These are phyloP conservation scores for Bruguiera gymnorhiza DNA, from an alignment of 345 rosid species.

Conservation along the genomic window DNA sequence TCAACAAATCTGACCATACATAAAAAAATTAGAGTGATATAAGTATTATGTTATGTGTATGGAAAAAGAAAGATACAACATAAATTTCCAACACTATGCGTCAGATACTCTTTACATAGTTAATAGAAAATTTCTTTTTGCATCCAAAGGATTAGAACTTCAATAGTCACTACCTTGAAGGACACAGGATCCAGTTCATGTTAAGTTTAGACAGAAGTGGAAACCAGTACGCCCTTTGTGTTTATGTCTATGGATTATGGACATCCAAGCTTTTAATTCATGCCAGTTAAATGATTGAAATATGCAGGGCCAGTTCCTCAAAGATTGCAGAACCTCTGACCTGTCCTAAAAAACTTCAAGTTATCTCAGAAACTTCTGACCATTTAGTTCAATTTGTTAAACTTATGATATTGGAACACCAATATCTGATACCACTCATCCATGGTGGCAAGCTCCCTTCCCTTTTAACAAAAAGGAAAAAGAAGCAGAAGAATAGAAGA, in stretches of 20 bases:
- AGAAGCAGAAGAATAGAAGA: neutral
- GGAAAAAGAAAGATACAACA: neutral
- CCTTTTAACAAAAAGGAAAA: neutral
- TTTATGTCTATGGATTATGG: too few relatives aligned
- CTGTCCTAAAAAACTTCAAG: neutral
- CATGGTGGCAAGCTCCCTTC: neutral
- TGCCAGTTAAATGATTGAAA: too few relatives aligned
- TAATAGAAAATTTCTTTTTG: too few relatives aligned
- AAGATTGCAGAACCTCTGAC: too few relatives aligned
- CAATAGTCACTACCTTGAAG: too few relatives aligned
- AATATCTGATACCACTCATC: neutral
- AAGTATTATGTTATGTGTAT: neutral
- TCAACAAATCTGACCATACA: slow-evolving; percentile 57
- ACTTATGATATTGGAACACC: neutral
- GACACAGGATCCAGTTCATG: neutral
- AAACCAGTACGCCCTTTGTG: neutral
- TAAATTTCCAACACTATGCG: too few relatives aligned
- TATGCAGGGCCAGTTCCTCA: too few relatives aligned
- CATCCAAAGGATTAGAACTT: too few relatives aligned
- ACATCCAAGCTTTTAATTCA: too few relatives aligned
- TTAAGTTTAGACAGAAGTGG: neutral
- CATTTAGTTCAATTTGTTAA: neutral
- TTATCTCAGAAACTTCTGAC: neutral
- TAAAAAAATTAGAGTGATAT: slow-evolving; percentile 10
- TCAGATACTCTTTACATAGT: too few relatives aligned